These are phyloP conservation scores for Gnomoniopsis sp. DNA, from an alignment of 2,329 filamentous ascomycete species.

Conservation along the genomic window DNA sequence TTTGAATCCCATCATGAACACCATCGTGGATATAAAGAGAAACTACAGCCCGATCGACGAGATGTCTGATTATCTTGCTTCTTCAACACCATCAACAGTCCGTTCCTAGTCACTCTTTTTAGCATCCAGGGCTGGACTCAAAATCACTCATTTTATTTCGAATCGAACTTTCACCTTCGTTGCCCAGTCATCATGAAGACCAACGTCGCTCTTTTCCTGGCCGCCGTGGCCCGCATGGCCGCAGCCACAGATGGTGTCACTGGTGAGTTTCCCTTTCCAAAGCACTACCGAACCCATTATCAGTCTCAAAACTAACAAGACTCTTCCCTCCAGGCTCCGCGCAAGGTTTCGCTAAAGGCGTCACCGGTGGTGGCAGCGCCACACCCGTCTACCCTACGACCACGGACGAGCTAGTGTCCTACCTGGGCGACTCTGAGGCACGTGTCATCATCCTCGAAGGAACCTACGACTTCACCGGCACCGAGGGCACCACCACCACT, in stretches of 20 bases:
- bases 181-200: slow-evolving; percentile 1
- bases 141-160: neutral
- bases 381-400: slow-evolving; percentile 50
- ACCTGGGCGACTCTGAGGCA: slow-evolving; percentile 50
- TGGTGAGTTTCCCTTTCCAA: neutral
- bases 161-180: neutral
- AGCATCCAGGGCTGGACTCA: neutral
- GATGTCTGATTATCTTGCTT: neutral
- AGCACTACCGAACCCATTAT: too few species aligned
- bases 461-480: slow-evolving; percentile 52
- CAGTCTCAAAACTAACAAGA: neutral
- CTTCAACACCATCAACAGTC: neutral
- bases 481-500: slow-evolving; percentile 49
- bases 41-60: neutral
- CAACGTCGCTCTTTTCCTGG: neutral
- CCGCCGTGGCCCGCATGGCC: neutral
- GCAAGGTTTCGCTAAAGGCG: slow-evolving; percentile 44
- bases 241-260: slow-evolving; percentile 5
- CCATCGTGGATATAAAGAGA: neutral
- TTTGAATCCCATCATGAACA: too few species aligned
- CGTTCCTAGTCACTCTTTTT: neutral
- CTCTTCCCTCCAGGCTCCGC: slow-evolving; percentile 28
- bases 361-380: slow-evolving; percentile 58
- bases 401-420: slow-evolving; percentile 54
- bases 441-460: slow-evolving; percentile 58